Base-by-base conservation (phyloP, 2,329 filamentous ascomycete species). In the Nigrospora osmanthi region DNA sequence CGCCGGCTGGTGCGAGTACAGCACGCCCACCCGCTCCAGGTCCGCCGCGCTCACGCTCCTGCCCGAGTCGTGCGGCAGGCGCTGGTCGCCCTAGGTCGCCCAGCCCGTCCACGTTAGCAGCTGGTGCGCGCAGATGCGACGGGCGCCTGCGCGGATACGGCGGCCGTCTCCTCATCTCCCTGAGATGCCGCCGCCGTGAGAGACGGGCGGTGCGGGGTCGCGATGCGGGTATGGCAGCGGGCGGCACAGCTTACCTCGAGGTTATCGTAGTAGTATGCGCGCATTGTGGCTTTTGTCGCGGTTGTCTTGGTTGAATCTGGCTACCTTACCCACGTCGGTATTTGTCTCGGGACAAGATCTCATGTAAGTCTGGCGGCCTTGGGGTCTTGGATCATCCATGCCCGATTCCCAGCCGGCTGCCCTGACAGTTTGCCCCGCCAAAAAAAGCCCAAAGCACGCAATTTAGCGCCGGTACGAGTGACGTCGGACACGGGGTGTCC, bases 41-140 rank as follows among this genome's bases (percentile, higher is more conserved):
- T 86, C 81, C 6, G 76, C 70, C 40, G 75, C 66, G 45, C 76
- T 68, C 47, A 96, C 79, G 35, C 72, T 60, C 53, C 80, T 81
- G 58, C 88, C 87, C 16, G 89, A 94, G 70, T 96, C 84, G 70
- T 98, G 93, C 43, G 87, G 79, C 37, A 85, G 78, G 61, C 93
- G 89, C 71, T 96, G 93, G 76, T 98, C 93, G 70, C 89, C 90
- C 88, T 95, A 49, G 46, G 23, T 28, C 23, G 23, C 23, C 23
- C 23, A 7, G 5, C 23, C 23, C 23, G 23, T 10, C 9, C 23
- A 28, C 10, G 23, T 28, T 10, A n/a, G 14, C 11, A 40, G 34
- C 37, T 40, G n/a, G 39, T 28, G 23, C 23, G 23, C 23, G 23
- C 19, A 23, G 6, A 28, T 10, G 23, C 10, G 23, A 28, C 7